Percentiles rank a stretch among this genome's conserved stretches.
Evolutionary conservation across 352 stramenopile species (phyloP).

Genomic region (Phytophthora aleatoria): DNA sequence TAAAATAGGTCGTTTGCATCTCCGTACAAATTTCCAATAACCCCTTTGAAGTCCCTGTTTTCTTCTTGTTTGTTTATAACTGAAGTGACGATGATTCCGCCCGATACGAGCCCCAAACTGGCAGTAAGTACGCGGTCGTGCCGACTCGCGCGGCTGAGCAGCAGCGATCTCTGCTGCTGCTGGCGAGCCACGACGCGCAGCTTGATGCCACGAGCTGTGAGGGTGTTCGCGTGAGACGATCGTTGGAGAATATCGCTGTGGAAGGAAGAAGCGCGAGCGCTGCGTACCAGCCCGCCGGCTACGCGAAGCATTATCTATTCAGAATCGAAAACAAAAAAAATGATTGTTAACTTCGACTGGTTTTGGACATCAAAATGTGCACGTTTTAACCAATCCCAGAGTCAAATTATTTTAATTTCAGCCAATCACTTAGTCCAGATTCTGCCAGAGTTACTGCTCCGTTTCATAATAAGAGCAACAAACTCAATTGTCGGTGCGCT

Average conservation of each 20-base stretch:
- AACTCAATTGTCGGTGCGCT: too few species aligned
- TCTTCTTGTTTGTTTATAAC: constrained; percentile 23
- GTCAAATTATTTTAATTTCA: too few species aligned
- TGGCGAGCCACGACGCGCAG: constrained; percentile 19
- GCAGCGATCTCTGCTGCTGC: constrained; percentile 23
- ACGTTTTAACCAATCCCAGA: too few species aligned
- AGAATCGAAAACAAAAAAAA: too few species aligned
- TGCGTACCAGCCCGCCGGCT: neutral
- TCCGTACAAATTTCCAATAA: constrained; percentile 35
- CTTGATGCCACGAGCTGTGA: constrained; percentile 16
- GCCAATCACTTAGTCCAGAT: too few species aligned
- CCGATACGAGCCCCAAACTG: constrained; percentile 55
- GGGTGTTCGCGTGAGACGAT: constrained; percentile 18
- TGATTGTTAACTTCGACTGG: too few species aligned
- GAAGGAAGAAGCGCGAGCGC: constrained; percentile 4
- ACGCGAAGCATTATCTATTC: too few species aligned
- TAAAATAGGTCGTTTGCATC: constrained; percentile 37
- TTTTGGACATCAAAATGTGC: too few species aligned
- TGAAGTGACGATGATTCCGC: constrained; percentile 48
- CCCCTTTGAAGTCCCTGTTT: constrained; percentile 1
- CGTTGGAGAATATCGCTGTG: constrained; percentile 1
- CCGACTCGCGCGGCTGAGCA: constrained; percentile 19
- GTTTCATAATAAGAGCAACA: too few species aligned
- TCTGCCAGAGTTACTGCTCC: too few species aligned
- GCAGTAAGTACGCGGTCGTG: constrained; percentile 54